Base-by-base conservation (phyloP, 352 stramenopile genomes). In the Pythium volutum region DNA sequence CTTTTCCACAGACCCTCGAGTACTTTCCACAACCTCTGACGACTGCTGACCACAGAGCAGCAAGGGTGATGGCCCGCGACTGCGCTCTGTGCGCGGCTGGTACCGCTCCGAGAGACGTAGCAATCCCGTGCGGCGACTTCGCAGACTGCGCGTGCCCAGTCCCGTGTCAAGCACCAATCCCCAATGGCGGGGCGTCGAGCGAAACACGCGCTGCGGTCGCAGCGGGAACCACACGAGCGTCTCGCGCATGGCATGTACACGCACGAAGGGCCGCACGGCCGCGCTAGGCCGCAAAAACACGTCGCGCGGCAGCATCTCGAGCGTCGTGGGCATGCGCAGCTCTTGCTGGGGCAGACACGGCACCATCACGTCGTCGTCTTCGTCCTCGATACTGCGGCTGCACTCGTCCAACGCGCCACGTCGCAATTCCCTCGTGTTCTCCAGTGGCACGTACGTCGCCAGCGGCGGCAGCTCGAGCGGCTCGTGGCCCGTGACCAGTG, bases 401-500 rank as follows among this genome's bases (percentile, higher is more conserved):
- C 71, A 81, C 60, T 90, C 76, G 45, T 83, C 73, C 18, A 72
- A 39, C 14, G 81, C 80, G 36, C 81, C 78, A 16, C 56, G 54
- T n/a, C 76, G 73, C 14, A 87, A 55, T 29, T 48, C 26, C 2
- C 79, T 75, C 36, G 46, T 52, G 29, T 63, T 34, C 43, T 91
- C 79, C 6, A 88, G 59, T 1, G 80, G 70, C 1, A 91, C 65
- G 42, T 92, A 87, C 38, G 77, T 88, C 2, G 80, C 62, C 42
- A 92, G 63, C 25, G 79, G 67, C 2, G 84, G 81, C 31, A 86
- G 57, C n/a, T 71, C 59, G 1, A 91, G 50, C 0, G 65, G 66
- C 6, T 84, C 72, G 49, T 93, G 84, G 55, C 83, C 81, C 54
- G 75, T 79, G 38, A 89, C 59, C 34, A 89, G 75, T 39, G 80